Conservation (phyloP, 1,284 basidiomycete species). For the Heterobasidion annosum region DNA sequence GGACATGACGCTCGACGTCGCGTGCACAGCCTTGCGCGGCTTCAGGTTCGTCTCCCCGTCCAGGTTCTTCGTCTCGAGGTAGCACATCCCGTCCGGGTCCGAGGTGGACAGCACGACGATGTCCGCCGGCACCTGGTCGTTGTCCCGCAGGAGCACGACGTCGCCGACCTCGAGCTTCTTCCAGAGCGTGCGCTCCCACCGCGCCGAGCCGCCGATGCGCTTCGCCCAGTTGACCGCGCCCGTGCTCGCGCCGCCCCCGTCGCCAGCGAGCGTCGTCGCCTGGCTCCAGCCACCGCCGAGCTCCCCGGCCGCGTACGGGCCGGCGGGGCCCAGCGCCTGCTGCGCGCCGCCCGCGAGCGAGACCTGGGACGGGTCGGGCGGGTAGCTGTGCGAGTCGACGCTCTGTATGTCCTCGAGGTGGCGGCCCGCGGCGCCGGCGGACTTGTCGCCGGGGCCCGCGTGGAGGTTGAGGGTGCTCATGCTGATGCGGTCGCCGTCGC, state of each 20-base stretch:
- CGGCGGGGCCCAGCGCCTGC: background rate
- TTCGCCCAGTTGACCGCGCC: slow-evolving; percentile 79
- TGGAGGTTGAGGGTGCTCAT: slow-evolving; percentile 36
- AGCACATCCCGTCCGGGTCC: slow-evolving; percentile 79
- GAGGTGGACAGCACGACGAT: slow-evolving; percentile 86
- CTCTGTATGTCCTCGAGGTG: slow-evolving; percentile 61
- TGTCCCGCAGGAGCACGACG: slow-evolving; percentile 81
- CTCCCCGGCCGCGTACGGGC: background rate
- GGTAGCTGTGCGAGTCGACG: slow-evolving; percentile 58
- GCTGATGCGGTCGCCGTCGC: slow-evolving; percentile 26
- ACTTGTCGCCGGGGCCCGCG: slow-evolving; percentile 15
- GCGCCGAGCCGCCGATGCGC: slow-evolving; percentile 60
- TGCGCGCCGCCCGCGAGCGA: slow-evolving; percentile 8
- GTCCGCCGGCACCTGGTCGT: slow-evolving; percentile 95
- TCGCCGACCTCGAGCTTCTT: slow-evolving; percentile 99
- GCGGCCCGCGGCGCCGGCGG: slow-evolving; percentile 27
- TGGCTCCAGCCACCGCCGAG: slow-evolving; percentile 6
- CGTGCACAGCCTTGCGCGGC: slow-evolving; percentile 69
- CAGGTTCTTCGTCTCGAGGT: slow-evolving; percentile 91
- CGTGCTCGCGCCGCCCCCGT: slow-evolving; percentile 16
- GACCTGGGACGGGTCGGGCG: slow-evolving; percentile 15
- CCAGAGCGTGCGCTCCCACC: slow-evolving; percentile 96
- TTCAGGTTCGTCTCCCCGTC: slow-evolving; percentile 98
- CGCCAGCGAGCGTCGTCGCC: slow-evolving; percentile 17
- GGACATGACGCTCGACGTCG: slow-evolving; percentile 68